phyloP scores from a whole-genome alignment of 305 asterid species.

The Fraxinus angustifolia region DNA sequence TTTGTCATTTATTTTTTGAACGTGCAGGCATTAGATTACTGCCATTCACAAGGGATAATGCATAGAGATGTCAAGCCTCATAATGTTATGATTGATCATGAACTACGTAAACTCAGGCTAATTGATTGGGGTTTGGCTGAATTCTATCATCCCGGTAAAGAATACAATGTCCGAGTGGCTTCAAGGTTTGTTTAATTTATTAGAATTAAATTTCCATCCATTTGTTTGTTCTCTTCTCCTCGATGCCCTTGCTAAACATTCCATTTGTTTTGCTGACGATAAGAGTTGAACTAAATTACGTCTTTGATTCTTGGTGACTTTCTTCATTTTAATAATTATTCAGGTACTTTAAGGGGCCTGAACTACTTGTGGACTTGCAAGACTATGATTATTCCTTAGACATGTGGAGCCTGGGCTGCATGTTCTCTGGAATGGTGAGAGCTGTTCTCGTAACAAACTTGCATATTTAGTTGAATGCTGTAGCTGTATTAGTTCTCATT shows the following conservation, averaged over 20 bases:
- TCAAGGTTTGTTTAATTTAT: conserved; percentile 1
- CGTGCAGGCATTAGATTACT: neutral
- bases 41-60: conserved; percentile 12
- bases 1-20: too few species aligned
- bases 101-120: neutral
- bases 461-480: neutral
- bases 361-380: conserved; percentile 52
- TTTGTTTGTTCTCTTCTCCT: neutral
- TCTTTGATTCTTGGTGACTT: neutral
- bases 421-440: conserved; percentile 56
- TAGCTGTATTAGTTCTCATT: neutral
- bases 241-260: neutral
- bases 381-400: conserved; percentile 54
- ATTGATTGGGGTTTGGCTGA: neutral
- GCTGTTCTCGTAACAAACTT: neutral
- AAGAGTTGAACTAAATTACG: neutral
- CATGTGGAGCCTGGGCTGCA: conserved; percentile 60
- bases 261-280: neutral
- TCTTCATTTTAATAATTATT: neutral
- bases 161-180: conserved; percentile 7
- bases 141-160: conserved; percentile 6
- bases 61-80: conserved; percentile 8
- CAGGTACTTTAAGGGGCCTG: conserved; percentile 49
- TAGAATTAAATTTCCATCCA: neutral
- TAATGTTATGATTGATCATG: conserved; percentile 12